A percentile compares a stretch with the other conserved stretches of the same genome.
These are phyloP conservation scores for Eucalyptus urophylla DNA, from an alignment of 345 rosid species.

Conservation along the genomic window DNA sequence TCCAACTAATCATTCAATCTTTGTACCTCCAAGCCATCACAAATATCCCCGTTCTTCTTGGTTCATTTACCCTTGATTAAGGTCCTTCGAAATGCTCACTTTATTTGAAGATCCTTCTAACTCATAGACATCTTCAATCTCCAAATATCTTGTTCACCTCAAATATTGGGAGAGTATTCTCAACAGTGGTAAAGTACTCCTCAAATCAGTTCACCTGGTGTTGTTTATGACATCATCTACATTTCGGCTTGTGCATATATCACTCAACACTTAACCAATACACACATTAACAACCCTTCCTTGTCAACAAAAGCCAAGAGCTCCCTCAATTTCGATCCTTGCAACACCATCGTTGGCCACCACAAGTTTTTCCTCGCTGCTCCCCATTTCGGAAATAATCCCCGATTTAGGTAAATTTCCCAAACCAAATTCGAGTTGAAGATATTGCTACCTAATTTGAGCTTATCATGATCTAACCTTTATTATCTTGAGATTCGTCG, in stretches of 20 bases:
- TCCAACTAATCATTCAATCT: background rate
- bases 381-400: background rate
- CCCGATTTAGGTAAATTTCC: background rate
- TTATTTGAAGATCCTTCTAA: background rate
- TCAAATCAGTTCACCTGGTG: background rate
- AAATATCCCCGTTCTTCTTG: background rate
- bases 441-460: background rate
- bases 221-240: background rate
- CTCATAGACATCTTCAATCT: background rate
- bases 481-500: background rate
- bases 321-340: too few species aligned
- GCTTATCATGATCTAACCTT: background rate
- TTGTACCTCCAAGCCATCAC: background rate
- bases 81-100: background rate
- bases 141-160: background rate
- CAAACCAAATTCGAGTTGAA: background rate
- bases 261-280: background rate
- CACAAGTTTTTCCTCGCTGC: too few species aligned
- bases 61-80: background rate
- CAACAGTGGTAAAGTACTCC: background rate
- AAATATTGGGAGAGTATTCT: background rate
- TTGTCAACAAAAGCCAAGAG: too few species aligned
- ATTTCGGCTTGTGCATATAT: background rate
- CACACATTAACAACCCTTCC: too few species aligned
- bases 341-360: too few species aligned